phyloP scores from a whole-genome alignment of 2,329 filamentous ascomycete species.

The Pezicula radicicola region DNA sequence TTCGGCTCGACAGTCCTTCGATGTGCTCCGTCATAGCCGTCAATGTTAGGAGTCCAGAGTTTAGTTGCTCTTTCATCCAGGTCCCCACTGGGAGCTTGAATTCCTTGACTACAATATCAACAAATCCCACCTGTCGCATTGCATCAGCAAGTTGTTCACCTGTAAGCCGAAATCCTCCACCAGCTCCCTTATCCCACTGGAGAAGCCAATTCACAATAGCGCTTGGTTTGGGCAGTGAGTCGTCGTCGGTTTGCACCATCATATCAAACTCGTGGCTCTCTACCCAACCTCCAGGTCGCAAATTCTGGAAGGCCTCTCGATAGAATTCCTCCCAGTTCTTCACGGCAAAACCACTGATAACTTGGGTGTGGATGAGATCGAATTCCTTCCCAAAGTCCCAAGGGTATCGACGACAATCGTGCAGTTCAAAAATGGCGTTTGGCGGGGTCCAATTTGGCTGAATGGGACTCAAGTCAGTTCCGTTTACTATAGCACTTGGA shows the following conservation, averaged over 20 bases:
- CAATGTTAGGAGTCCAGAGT: background rate
- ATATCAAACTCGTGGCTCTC: constrained; percentile 2
- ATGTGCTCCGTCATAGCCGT: background rate
- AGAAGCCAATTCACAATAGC: background rate
- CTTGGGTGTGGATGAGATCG: background rate
- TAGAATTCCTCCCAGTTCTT: background rate
- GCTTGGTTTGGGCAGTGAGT: background rate
- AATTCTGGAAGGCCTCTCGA: background rate
- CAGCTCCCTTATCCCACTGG: no score
- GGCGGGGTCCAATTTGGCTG: no score
- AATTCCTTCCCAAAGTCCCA: background rate
- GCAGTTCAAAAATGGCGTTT: background rate
- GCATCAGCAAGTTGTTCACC: no score
- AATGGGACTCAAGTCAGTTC: no score
- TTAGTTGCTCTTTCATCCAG: background rate
- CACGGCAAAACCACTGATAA: background rate
- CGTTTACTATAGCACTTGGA: no score
- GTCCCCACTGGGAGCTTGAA: no score
- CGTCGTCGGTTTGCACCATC: background rate
- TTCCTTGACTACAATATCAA: no score
- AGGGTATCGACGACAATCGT: background rate
- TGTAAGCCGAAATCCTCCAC: no score
- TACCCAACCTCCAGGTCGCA: background rate
- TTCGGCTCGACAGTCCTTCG: background rate
- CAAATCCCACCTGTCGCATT: no score